These are phyloP conservation scores for Daldinia caldariorum DNA, from an alignment of 495 filamentous ascomycete species.

Conservation along the genomic window DNA sequence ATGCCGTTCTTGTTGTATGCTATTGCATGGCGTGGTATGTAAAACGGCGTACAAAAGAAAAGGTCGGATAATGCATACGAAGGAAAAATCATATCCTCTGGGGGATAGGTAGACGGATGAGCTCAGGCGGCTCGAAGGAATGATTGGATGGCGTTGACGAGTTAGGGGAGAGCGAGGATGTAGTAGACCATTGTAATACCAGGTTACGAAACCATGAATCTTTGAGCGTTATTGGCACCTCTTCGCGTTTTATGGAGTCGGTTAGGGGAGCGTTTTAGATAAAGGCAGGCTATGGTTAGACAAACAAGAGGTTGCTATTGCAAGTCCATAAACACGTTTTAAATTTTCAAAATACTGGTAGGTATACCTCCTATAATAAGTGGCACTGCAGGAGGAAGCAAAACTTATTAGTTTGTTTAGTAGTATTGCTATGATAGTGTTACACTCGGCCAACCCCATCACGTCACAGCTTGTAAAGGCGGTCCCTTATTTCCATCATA, in stretches of 20 bases:
- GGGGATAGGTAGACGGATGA: slow-evolving; percentile 23
- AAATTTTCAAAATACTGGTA: neutral
- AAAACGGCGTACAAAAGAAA: slow-evolving; percentile 32
- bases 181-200: slow-evolving; percentile 15
- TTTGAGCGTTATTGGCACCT: slow-evolving; percentile 18
- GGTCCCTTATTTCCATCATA: slow-evolving; percentile 7
- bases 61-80: slow-evolving; percentile 28
- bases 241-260: slow-evolving; percentile 11
- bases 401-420: slow-evolving; percentile 19
- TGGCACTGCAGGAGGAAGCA: neutral
- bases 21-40: slow-evolving; percentile 20
- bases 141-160: slow-evolving; percentile 20
- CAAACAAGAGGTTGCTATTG: slow-evolving; percentile 17
- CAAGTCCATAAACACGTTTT: slow-evolving; percentile 3
- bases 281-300: slow-evolving; percentile 24
- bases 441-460: slow-evolving; percentile 24
- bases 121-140: slow-evolving; percentile 20
- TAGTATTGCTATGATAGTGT: slow-evolving; percentile 41
- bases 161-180: neutral
- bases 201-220: slow-evolving; percentile 17
- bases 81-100: neutral
- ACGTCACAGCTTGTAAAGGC: neutral
- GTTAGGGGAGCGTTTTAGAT: slow-evolving; percentile 16
- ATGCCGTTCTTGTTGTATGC: slow-evolving; percentile 9
- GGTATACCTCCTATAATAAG: neutral